Evolutionary conservation across 78 protist genomes (phyloP).

Genomic region (Diacronema lutheri): DNA sequence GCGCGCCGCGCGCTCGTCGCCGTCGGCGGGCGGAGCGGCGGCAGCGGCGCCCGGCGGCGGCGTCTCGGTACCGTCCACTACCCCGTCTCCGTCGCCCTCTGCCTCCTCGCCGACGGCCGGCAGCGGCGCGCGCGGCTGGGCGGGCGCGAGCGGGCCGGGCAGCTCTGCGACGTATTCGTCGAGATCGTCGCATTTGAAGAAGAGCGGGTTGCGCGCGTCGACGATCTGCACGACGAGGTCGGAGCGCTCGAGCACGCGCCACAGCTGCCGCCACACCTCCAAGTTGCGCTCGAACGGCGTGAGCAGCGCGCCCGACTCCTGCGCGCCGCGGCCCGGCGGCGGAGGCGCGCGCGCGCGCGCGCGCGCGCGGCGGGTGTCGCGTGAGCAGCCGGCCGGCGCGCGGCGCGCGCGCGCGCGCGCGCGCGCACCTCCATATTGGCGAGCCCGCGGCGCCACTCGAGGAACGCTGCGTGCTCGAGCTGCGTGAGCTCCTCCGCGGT

Average conservation of each 20-base stretch:
- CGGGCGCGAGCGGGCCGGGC: not conserved
- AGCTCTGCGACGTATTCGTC: slow-evolving; percentile 68
- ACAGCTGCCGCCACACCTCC: slow-evolving; percentile 98
- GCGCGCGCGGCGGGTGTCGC: too few species aligned
- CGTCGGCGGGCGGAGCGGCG: too few species aligned
- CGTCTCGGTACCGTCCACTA: too few species aligned
- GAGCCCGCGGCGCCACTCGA: slow-evolving; percentile 87
- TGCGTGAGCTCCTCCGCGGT: slow-evolving; percentile 61
- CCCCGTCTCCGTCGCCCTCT: too few species aligned
- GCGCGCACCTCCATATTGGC: slow-evolving; percentile 52
- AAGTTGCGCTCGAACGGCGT: slow-evolving; percentile 96
- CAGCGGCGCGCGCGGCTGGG: too few species aligned
- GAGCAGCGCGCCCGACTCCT: slow-evolving; percentile 49
- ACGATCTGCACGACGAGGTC: slow-evolving; percentile 79
- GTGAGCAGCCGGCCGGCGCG: too few species aligned
- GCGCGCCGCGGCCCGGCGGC: too few species aligned
- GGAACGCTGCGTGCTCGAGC: slow-evolving; percentile 70
- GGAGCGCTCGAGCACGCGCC: slow-evolving; percentile 96
- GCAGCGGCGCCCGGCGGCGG: too few species aligned
- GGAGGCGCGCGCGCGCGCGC: too few species aligned
- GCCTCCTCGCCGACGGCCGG: too few species aligned
- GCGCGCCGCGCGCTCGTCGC: not conserved
- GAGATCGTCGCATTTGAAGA: slow-evolving; percentile 82
- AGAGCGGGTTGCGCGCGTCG: slow-evolving; percentile 96
- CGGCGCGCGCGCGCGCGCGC: too few species aligned